A percentile compares a stretch with the other conserved stretches of the same genome.
Conservation (phyloP, 2,329 filamentous ascomycete genomes). For the Calonectria pauciramosa region DNA sequence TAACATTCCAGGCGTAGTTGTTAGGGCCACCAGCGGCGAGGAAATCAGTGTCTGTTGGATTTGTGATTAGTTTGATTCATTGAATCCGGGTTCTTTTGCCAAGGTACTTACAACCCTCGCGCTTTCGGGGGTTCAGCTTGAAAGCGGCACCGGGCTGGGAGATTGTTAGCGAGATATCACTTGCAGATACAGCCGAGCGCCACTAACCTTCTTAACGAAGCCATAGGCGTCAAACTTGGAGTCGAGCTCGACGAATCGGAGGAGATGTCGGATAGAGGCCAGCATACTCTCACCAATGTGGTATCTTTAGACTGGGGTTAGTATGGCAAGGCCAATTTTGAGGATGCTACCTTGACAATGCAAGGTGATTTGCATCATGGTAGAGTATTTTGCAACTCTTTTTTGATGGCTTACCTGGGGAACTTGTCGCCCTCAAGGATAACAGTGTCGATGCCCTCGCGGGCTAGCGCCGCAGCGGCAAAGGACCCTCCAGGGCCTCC, state of each 20-base stretch:
- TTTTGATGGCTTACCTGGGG: conserved; percentile 13
- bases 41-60: conserved; percentile 56
- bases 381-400: background rate
- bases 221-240: conserved; percentile 55
- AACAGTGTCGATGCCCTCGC: conserved; percentile 20
- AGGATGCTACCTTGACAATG: background rate
- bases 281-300: conserved; percentile 56
- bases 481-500: conserved; percentile 24
- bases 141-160: conserved; percentile 53
- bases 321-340: background rate
- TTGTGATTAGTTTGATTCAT: background rate
- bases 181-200: background rate
- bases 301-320: conserved; percentile 43
- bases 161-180: background rate
- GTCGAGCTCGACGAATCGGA: conserved; percentile 60
- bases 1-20: conserved; percentile 59
- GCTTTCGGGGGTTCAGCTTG: conserved; percentile 50
- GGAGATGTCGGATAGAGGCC: conserved; percentile 56
- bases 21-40: conserved; percentile 53
- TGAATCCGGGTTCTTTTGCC: background rate
- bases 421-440: conserved; percentile 24
- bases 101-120: conserved; percentile 49
- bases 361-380: background rate
- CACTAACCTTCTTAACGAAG: conserved; percentile 56
- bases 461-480: conserved; percentile 22